phyloP scores from a whole-genome alignment of 257 asterid species.

The Solanum clarkiae region DNA sequence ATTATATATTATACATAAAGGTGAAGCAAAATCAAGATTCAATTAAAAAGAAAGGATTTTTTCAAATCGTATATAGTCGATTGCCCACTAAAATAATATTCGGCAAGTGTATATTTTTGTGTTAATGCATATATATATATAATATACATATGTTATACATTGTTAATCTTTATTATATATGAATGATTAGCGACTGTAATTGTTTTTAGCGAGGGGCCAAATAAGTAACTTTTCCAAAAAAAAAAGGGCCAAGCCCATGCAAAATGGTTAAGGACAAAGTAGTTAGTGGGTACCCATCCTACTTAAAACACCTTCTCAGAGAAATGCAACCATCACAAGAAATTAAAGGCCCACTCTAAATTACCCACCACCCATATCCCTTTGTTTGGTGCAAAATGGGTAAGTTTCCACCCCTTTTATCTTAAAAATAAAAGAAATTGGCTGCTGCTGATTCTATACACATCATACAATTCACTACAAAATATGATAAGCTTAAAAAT shows the following conservation, averaged over 20 bases:
- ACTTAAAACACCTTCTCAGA: constrained; percentile 19
- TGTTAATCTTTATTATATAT: background rate
- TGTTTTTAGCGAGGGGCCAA: background rate
- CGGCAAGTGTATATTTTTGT: background rate
- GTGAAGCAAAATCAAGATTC: background rate
- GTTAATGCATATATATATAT: background rate
- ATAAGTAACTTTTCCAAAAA: background rate
- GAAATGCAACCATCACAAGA: constrained; percentile 28
- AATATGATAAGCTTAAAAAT: background rate
- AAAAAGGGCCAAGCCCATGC: constrained; percentile 4
- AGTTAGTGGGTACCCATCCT: constrained; percentile 33
- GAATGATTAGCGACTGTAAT: background rate
- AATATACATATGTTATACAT: too few relatives aligned
- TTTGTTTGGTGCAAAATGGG: constrained; percentile 9
- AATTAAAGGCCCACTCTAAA: constrained; percentile 22
- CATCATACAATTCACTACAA: background rate
- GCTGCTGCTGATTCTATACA: background rate
- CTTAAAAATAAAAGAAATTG: background rate
- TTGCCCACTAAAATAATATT: background rate
- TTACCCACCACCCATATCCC: background rate
- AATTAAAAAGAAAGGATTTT: background rate
- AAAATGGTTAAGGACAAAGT: constrained; percentile 21
- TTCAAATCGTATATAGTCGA: background rate
- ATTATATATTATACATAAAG: background rate
- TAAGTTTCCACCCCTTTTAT: constrained; percentile 1